A percentile compares a stretch with the other conserved stretches of the same genome.
Evolutionary conservation across 2,329 filamentous ascomycete species (phyloP).

Genomic region (Aspergillus hortae): DNA sequence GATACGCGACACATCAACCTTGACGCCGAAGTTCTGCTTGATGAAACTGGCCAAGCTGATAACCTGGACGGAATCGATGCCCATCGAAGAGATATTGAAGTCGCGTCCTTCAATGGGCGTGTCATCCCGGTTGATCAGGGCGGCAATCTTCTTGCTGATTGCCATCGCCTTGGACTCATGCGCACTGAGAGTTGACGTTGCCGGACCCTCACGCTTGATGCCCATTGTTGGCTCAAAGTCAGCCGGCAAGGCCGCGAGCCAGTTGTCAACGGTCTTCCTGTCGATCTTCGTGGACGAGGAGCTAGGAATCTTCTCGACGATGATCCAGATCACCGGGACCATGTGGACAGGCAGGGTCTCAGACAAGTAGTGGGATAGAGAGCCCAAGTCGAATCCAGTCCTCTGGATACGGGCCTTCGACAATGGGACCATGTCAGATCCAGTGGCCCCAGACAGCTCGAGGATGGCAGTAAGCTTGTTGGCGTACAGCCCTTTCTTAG

Average conservation of each 20-base stretch:
- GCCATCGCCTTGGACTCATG: conserved; percentile 10
- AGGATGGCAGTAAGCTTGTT: conserved; percentile 11
- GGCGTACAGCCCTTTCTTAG: conserved; percentile 6
- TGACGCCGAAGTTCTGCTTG: conserved; percentile 12
- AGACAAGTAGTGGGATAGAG: conserved; percentile 5
- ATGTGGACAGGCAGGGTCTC: conserved; percentile 38
- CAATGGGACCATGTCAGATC: conserved; percentile 3
- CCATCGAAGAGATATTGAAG: conserved; percentile 10
- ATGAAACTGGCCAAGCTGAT: conserved; percentile 14
- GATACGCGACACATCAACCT: conserved; percentile 10
- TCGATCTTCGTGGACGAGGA: conserved; percentile 22
- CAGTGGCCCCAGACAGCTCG: conserved; percentile 7
- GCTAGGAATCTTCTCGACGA: conserved; percentile 32
- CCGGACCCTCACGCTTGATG: conserved; percentile 7
- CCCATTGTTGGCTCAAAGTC: conserved; percentile 12
- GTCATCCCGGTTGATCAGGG: conserved; percentile 4
- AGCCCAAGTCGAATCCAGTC: conserved; percentile 5
- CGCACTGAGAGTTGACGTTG: conserved; percentile 3
- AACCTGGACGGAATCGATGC: conserved; percentile 13
- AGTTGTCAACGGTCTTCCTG: conserved; percentile 15
- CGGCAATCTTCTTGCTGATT: conserved; percentile 7
- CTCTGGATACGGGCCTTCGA: neutral
- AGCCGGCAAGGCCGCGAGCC: conserved; percentile 9
- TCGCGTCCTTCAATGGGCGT: conserved; percentile 5
- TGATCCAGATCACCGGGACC: conserved; percentile 36